Conservation (phyloP, 768 basidiomycete genomes). For the Gymnopilus dilepis region DNA sequence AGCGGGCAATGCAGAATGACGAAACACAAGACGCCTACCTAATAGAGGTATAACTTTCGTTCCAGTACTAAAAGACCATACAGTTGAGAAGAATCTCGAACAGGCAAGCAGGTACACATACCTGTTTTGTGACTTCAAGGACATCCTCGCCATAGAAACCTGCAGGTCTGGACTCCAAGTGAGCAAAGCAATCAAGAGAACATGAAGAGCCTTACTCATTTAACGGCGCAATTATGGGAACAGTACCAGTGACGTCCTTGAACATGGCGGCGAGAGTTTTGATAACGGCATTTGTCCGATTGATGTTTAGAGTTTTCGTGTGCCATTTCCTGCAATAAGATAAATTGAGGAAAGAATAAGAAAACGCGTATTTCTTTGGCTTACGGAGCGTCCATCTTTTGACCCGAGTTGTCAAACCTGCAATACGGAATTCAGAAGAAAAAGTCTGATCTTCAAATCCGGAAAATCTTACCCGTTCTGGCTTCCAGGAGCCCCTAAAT, state of each 20-base stretch:
- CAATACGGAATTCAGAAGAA: background rate
- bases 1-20: background rate
- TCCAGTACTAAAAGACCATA: slow-evolving; percentile 55
- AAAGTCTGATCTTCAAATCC: background rate
- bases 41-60: slow-evolving; percentile 74
- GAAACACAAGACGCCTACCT: slow-evolving; percentile 44
- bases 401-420: slow-evolving; percentile 85
- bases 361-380: slow-evolving; percentile 15
- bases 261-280: slow-evolving; percentile 64
- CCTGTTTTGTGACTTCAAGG: slow-evolving; percentile 50
- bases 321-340: slow-evolving; percentile 62
- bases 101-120: slow-evolving; percentile 21
- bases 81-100: background rate
- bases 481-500: slow-evolving; percentile 73
- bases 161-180: slow-evolving; percentile 55
- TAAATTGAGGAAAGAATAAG: background rate
- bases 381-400: slow-evolving; percentile 55
- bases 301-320: slow-evolving; percentile 63
- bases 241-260: slow-evolving; percentile 53
- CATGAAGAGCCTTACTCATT: slow-evolving; percentile 55
- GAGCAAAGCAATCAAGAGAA: background rate
- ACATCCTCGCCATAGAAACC: slow-evolving; percentile 60
- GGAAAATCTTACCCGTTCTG: slow-evolving; percentile 65
- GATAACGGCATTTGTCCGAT: slow-evolving; percentile 68
- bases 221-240: slow-evolving; percentile 70